Evolutionary conservation across 176 grass and related monocot genomes (phyloP), one percentile per base, ranked within the genome.

Genomic region (Pontederia paniculata): DNA sequence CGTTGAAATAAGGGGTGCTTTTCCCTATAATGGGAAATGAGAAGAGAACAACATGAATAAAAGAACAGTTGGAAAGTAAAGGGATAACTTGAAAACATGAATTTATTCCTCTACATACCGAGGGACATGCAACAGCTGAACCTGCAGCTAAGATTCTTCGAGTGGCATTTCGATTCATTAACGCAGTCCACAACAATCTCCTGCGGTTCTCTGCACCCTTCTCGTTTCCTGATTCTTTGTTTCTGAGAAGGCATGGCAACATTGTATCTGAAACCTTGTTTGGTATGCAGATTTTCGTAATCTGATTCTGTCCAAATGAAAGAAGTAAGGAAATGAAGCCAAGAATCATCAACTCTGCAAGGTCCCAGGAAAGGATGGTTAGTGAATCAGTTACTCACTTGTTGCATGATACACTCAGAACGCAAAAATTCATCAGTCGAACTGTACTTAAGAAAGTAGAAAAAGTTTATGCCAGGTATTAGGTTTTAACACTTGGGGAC

Each of bases 271-370:
- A 86, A 50, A 78, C 77, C 17, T 51, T 74, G 45, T 69, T 66
- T 52, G 93, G 69, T 60, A 97, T 88, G 80, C 93, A 97, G 65
- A 97, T 88, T 77, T 74, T 15, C 37, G 61, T 14, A 16, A 97
- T 74, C 31, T 76, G 84, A 17, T 79, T 69, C 62, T 79, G 70
- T 45, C 67, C 71, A 66, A 97, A 66, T 12, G 66, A 80, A n/a
- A 91, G 80, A 60, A 97, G 71, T 71, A 97, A 67, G 19, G 93
- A 97, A 55, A 97, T 88, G 74, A 97, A 91, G 4, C 93, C 93
- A 28, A 97, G 80, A 9, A 88, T 91, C 93, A 97, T 97, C 74
- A 97, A 77, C 86, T 97, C 93, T 97, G 83, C 69, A 56, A 57
- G 54, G 20, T 46, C 48, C 47, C 11, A 15, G 4, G 9, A 31